Base-by-base conservation (phyloP, 2,329 filamentous ascomycete species). In the Diaporthe humulicola region DNA sequence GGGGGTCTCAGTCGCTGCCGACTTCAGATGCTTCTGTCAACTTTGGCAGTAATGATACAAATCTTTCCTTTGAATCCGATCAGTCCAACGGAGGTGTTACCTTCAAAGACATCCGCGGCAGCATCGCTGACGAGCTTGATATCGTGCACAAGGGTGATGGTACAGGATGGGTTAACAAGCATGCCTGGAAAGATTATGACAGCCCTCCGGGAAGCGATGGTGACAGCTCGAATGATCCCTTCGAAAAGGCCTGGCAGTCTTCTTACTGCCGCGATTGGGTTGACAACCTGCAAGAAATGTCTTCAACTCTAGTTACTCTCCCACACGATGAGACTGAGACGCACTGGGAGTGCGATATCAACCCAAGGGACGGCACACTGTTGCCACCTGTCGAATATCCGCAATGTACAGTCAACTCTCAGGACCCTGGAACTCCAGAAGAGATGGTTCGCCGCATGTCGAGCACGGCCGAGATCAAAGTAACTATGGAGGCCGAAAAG, bases 331-430 rank as follows among this genome's bases (percentile, higher is more conserved):
- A 70, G 0, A 14, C 36, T 14, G 67, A 30, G 7, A 50, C 36
- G 7, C 69, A 77, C 58, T 72, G 73, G 42, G 48, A 76, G 17
- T 74, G 75, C 28, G 76, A 77, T 25, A 40, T 77, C 5, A 36
- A 77, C 19, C 40, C 75, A 42, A 40, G 38, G n/a, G 67, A 61
- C 38, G 76, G 76, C 4, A 19, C 4, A 2, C 52, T 77, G 7
- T 66, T 75, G 52, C 9, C 64, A 12, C 75, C 76, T 38, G 48
- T 77, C 12, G 64, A 76, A 15, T 74, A 76, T 14, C 71, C 73
- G 14, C 42, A 56, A 7, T 73, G 52, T 19, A n/a, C 48, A 17
- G 64, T 74, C 45, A 70, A 77, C n/a, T 38, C 61, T 9, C 15
- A 56, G 30, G 73, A 76, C 17, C 15, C 33, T 17, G 3, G 17